Base-by-base conservation (phyloP, 1,139 yeast genomes). In the Taphrina pruni region DNA sequence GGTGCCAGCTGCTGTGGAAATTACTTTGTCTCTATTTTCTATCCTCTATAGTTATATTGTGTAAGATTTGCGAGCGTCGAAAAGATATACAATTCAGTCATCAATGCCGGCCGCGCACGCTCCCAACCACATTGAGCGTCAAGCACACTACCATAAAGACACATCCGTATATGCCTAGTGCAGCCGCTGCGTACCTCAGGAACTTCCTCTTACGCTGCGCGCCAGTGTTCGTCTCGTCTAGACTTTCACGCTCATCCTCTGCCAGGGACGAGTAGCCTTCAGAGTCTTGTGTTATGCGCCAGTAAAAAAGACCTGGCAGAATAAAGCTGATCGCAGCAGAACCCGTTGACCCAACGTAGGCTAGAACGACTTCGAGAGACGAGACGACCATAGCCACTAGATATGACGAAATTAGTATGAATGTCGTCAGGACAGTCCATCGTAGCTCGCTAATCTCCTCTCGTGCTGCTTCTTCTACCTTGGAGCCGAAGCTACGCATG, bases 321-420 rank as follows among this genome's bases (percentile, higher is more conserved):
- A 93, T 92, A 77, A 93, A 93, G 17, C 97, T 90, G 70, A 93
- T 93, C 14, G 97, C 88, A 0, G 97, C 92, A 1, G 97, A 90
- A 0, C 98, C 98, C 0, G 97, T 93, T 1, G 97, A 88, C 1
- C 98, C 98, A 6, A 93, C 97, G 78, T 93, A 87, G 5, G 97
- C 96, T 72, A 93, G 82, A 50, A 94, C 96, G 70, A 86, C 87
- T 65, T 92, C 97, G 73, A 93, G 83, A 0, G 97, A 90, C 0
- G 84, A 82, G 6, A 93, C 95, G 0, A 88, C 79, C 50, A 89
- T 82, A 0, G 98, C 97, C n/a, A 90, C 84, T 21, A 86, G 72
- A 75, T 89, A 91, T 39, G 96, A 86, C 36, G 82, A 77, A 0
- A 84, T 62, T 39, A 93, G 84, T 52, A 93, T 88, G 0, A 81